These are phyloP conservation scores for Mycena amicta DNA, from an alignment of 768 basidiomycete genomes.

Conservation along the genomic window DNA sequence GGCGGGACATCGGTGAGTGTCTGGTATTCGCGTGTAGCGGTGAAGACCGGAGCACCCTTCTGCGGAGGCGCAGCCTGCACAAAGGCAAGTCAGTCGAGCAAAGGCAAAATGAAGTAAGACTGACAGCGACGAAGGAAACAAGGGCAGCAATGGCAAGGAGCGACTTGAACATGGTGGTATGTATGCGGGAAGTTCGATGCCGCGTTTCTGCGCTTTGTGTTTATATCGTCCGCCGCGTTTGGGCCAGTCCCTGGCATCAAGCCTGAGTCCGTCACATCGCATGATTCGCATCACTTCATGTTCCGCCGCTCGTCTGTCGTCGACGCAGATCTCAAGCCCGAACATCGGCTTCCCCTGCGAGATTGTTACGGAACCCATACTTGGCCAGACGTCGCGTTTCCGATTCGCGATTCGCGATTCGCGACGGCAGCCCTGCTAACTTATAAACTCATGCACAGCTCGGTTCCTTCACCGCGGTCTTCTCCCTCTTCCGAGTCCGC, in stretches of 20 bases:
- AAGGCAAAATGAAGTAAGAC: constrained; percentile 17
- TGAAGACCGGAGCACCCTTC: constrained; percentile 21
- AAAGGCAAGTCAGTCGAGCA: neutral
- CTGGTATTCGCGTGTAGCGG: constrained; percentile 28
- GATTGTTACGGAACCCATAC: too few species aligned
- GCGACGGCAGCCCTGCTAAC: neutral
- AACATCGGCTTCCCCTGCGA: too few species aligned
- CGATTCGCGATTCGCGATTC: neutral
- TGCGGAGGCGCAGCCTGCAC: neutral
- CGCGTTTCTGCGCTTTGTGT: neutral
- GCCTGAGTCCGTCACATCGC: neutral
- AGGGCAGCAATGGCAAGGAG: constrained; percentile 1
- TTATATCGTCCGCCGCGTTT: neutral
- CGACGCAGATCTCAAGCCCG: too few species aligned
- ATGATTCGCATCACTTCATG: neutral
- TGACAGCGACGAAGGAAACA: constrained; percentile 4
- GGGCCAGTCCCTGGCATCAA: neutral
- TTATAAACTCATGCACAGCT: neutral
- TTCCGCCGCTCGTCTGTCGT: neutral
- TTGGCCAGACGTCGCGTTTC: neutral
- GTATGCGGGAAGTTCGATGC: neutral
- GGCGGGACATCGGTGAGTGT: constrained; percentile 30
- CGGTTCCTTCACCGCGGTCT: neutral
- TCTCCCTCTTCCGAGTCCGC: neutral
- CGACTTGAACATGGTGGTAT: neutral